Base-by-base conservation (phyloP, 179 eudicot genomes). In the Drosera spatulata region DNA sequence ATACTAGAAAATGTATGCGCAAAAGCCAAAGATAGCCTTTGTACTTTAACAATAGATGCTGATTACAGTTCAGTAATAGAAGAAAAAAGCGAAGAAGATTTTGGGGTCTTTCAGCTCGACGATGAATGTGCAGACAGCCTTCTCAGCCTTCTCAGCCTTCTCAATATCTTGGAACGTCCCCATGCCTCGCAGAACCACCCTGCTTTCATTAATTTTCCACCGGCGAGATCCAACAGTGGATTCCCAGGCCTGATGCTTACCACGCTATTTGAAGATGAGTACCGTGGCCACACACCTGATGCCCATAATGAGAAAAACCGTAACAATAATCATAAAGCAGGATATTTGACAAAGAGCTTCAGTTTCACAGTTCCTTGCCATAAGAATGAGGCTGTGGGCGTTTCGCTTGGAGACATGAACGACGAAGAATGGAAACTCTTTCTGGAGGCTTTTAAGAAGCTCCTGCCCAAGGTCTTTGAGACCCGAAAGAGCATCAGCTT, bases 391-490 rank as follows among this genome's bases (percentile, higher is more conserved):
- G 69, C 68, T 1, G 82, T 69, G 63, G 82, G 75, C 14, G 73
- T 79, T 41, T 77, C 80, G 4, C 79, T 93, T 3, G 84, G 77
- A 42, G 86, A 81, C 41, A 65, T 89, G 76, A 67, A 76, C n/a
- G 75, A 81, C 56, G 76, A 65, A 5, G 82, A 79, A 58, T 93
- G 99, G 95, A 68, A 71, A 44, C 47, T 70, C 46, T 93, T 88
- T 75, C 75, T 93, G 58, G 88, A 77, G 53, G 59, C 59, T 73
- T 80, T 89, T 10, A 78, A 86, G 52, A 68, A 63, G 71, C 71
- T 86, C 49, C 58, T 93, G 73, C 93, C 95, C 0, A 74, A 77
- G 72, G 79, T 76, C 47, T 89, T 93, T 10, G 88, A 93, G 80
- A 83, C 70, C 53, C 66, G 76, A 61, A 82, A 79, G 81, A 77